A percentile compares a stretch with the other conserved stretches of the same genome.
Conservation (phyloP, 1,139 yeast genomes). For the Scheffersomyces lignicola region DNA sequence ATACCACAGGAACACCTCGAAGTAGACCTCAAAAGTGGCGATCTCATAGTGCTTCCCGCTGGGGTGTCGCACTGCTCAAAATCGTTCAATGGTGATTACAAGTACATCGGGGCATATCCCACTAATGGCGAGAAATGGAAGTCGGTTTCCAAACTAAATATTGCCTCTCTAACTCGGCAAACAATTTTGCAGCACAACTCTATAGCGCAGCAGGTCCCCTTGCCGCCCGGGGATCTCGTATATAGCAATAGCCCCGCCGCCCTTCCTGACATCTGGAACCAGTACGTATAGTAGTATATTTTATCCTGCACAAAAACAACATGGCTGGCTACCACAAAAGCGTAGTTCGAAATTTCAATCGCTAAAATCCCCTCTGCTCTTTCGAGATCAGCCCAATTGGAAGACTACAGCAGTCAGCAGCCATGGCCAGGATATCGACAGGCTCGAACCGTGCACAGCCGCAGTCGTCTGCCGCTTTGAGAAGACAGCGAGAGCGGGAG, state of each 20-base stretch:
- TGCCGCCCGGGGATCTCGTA: not conserved
- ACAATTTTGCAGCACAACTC: not conserved
- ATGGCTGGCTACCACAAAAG: too few species aligned
- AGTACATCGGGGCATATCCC: slow-evolving; percentile 10
- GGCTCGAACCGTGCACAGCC: slow-evolving; percentile 4
- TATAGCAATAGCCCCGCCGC: not conserved
- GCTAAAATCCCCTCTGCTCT: too few species aligned
- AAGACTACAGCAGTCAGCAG: not conserved
- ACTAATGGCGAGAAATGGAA: slow-evolving; percentile 5
- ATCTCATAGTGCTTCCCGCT: slow-evolving; percentile 9
- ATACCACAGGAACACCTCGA: slow-evolving; percentile 3
- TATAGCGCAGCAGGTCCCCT: not conserved
- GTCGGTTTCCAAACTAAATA: not conserved
- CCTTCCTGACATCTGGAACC: not conserved
- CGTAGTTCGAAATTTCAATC: too few species aligned
- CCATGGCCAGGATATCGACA: not conserved
- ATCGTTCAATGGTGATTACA: slow-evolving; percentile 3
- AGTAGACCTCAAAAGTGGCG: slow-evolving; percentile 6
- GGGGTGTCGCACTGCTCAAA: slow-evolving; percentile 11
- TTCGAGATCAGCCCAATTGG: too few species aligned
- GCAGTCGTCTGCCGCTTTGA: slow-evolving; percentile 7
- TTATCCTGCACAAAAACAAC: too few species aligned
- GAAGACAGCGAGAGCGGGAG: slow-evolving; percentile 18
- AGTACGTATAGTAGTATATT: not conserved
- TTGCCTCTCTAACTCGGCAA: not conserved